These are phyloP conservation scores for Mucor circinelloides DNA, from an alignment of 371 early-diverging fungal species.

Conservation along the genomic window DNA sequence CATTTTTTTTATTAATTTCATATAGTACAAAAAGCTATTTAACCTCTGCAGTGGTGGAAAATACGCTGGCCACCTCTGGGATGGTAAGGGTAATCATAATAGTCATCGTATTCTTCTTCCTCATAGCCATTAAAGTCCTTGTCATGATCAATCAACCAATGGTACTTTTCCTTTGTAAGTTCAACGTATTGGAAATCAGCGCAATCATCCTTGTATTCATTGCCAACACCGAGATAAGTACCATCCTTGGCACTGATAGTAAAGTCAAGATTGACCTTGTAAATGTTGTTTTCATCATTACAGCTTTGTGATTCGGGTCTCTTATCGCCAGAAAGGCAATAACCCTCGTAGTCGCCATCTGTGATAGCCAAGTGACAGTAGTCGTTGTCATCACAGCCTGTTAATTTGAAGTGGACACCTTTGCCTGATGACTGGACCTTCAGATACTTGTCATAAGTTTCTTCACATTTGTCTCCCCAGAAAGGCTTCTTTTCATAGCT, in stretches of 20 bases:
- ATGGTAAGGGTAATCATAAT: conserved; percentile 34
- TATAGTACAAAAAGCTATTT: background rate
- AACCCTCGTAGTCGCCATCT: conserved; percentile 14
- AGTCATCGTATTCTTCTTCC: background rate
- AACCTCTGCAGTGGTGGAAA: background rate
- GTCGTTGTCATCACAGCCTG: conserved; percentile 3
- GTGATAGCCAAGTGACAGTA: conserved; percentile 11
- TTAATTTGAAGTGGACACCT: conserved; percentile 14
- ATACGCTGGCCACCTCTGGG: conserved; percentile 13
- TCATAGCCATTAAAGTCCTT: background rate
- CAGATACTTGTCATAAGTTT: conserved; percentile 14
- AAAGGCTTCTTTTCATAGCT: conserved; percentile 7
- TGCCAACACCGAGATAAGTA: conserved; percentile 8
- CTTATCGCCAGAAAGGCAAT: conserved; percentile 9
- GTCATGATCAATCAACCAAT: conserved; percentile 9
- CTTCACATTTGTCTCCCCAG: background rate
- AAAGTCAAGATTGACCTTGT: conserved; percentile 13
- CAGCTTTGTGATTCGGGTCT: conserved; percentile 14
- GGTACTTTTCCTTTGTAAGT: conserved; percentile 11
- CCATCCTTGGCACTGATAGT: conserved; percentile 7
- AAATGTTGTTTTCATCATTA: conserved; percentile 5
- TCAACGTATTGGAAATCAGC: conserved; percentile 7
- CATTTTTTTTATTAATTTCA: background rate
- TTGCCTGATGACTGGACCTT: conserved; percentile 1
- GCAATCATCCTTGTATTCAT: conserved; percentile 10